Evolutionary conservation across 331 rosid genomes (phyloP).

Genomic region (Spiraea crenata): DNA sequence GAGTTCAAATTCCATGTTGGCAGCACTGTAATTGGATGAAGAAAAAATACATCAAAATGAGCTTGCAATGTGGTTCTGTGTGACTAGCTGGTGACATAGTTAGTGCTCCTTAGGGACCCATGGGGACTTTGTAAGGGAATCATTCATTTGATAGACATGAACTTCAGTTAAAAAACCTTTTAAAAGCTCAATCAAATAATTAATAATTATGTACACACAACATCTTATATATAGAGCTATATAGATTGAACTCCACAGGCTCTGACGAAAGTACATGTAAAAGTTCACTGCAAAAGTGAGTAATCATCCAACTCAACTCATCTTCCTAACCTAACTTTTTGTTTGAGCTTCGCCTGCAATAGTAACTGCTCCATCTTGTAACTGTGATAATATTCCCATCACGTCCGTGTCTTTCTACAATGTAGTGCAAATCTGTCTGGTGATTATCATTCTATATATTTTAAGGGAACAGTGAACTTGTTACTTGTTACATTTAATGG

Average conservation of each 20-base stretch:
- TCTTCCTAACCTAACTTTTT: conserved; percentile 25
- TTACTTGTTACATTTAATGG: too few relatives aligned
- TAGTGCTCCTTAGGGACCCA: conserved; percentile 41
- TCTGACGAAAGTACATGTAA: conserved; percentile 46
- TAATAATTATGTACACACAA: too few relatives aligned
- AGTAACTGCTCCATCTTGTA: too few relatives aligned
- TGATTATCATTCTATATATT: too few relatives aligned
- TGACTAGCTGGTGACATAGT: not conserved
- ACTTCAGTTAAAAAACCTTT: conserved; percentile 38
- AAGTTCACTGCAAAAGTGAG: conserved; percentile 55
- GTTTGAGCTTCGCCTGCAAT: conserved; percentile 24
- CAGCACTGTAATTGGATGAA: not conserved
- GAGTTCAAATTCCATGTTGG: too few relatives aligned
- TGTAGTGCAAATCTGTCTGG: too few relatives aligned
- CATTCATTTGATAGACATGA: conserved; percentile 44
- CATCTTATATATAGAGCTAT: too few relatives aligned
- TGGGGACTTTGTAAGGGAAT: conserved; percentile 33
- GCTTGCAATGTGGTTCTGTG: conserved; percentile 21
- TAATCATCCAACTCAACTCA: conserved; percentile 58
- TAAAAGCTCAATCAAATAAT: conserved; percentile 23
- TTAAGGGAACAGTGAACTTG: too few relatives aligned
- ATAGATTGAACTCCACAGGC: conserved; percentile 9
- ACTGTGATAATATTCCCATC: too few relatives aligned
- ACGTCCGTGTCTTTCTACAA: too few relatives aligned
- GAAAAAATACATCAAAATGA: not conserved